Evolutionary conservation across 768 basidiomycete genomes (phyloP).

Genomic region (Naganishia friedmannii): DNA sequence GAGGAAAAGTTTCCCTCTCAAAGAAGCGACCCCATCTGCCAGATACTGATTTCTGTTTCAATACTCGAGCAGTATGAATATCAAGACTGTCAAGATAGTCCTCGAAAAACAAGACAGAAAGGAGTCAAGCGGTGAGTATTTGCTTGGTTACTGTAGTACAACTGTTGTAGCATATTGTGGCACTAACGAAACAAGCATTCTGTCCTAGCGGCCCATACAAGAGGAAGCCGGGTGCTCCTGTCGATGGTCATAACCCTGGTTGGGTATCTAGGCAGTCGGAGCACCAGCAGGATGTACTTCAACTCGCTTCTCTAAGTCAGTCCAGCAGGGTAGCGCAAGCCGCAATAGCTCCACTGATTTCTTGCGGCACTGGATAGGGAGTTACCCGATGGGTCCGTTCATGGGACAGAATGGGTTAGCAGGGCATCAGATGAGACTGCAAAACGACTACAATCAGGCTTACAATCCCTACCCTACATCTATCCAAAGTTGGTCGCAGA

Average conservation of each 20-base stretch:
- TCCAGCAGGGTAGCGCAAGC: background rate
- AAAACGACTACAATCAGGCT: background rate
- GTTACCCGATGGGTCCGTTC: background rate
- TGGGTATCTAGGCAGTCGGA: background rate
- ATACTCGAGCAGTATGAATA: slow-evolving; percentile 35
- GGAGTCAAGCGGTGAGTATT: slow-evolving; percentile 48
- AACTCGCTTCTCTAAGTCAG: background rate
- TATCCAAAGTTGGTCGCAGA: background rate
- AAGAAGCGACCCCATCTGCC: background rate
- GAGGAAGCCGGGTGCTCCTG: background rate
- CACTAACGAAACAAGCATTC: background rate
- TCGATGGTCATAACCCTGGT: background rate
- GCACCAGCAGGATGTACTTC: background rate
- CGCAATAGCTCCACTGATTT: background rate
- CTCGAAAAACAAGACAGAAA: slow-evolving; percentile 44
- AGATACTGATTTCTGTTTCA: background rate
- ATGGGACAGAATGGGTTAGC: background rate
- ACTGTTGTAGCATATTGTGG: too few species aligned
- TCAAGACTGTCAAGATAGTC: slow-evolving; percentile 44
- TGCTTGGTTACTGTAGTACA: too few species aligned
- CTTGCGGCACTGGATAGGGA: background rate
- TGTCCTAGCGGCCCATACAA: slow-evolving; percentile 3
- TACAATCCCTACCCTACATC: background rate
- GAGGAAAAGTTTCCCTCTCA: background rate
- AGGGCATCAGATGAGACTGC: background rate